Conservation (phyloP, 2,329 filamentous ascomycete species). For the Diatrype stigma region DNA sequence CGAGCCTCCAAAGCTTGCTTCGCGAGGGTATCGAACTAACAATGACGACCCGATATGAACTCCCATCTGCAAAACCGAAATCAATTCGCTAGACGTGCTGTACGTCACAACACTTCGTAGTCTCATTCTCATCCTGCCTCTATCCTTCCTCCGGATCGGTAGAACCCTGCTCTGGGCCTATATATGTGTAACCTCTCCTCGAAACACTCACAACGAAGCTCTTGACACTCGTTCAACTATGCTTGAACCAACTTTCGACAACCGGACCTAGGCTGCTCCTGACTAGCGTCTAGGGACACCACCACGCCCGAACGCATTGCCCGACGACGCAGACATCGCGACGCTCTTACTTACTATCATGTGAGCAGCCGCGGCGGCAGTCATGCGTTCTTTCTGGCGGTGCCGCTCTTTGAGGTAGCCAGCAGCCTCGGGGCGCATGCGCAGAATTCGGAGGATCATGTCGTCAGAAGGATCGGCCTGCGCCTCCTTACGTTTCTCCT, state of each 20-base stretch:
- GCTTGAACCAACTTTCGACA: not conserved
- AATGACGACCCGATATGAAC: not conserved
- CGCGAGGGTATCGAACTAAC: conserved; percentile 23
- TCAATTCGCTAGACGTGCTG: not conserved
- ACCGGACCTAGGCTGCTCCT: too few relatives aligned
- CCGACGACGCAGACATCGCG: conserved; percentile 48
- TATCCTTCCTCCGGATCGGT: not conserved
- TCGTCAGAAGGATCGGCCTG: conserved; percentile 97
- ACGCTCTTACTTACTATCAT: conserved; percentile 94
- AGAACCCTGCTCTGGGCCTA: not conserved
- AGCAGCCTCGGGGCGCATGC: conserved; percentile 89
- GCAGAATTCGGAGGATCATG: conserved; percentile 91
- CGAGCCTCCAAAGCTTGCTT: conserved; percentile 21
- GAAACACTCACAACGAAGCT: conserved; percentile 16
- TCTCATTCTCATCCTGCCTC: not conserved
- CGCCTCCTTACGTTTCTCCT: conserved; percentile 90
- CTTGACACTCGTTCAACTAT: conserved; percentile 13
- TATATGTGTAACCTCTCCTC: not conserved
- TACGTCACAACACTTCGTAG: not conserved
- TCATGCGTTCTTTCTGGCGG: conserved; percentile 88
- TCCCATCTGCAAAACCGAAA: not conserved
- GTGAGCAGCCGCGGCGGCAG: conserved; percentile 84
- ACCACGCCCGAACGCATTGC: conserved; percentile 31
- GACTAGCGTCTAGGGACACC: conserved; percentile 45
- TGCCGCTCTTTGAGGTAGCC: conserved; percentile 85